These are phyloP conservation scores for Pilasporangium apinafurcum DNA, from an alignment of 352 stramenopile genomes.

Conservation along the genomic window DNA sequence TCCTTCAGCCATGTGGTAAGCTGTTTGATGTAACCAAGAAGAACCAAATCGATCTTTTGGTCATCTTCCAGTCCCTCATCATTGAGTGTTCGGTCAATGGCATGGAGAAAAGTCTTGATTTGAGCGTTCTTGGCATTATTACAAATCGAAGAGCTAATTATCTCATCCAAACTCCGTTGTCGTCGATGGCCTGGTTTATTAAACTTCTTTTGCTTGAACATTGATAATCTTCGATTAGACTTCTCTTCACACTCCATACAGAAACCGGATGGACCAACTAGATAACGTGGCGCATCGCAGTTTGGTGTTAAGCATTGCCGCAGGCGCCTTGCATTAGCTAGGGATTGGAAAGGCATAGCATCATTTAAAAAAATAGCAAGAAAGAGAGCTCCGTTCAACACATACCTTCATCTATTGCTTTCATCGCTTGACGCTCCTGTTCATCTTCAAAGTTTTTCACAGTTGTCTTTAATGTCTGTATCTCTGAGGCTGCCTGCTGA, in stretches of 20 bases:
- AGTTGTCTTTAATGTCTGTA: conserved; percentile 17
- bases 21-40: conserved; percentile 39
- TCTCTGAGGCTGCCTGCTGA: conserved; percentile 7
- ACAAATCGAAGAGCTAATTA: conserved; percentile 8
- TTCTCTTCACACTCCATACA: conserved; percentile 58
- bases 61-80: conserved; percentile 3
- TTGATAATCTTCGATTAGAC: neutral
- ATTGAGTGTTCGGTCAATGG: conserved; percentile 13
- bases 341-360: neutral
- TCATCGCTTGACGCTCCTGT: conserved; percentile 23
- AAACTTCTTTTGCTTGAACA: conserved; percentile 1
- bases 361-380: conserved; percentile 2
- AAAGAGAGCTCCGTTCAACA: neutral
- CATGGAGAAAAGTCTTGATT: conserved; percentile 29
- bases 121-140: conserved; percentile 37
- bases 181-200: conserved; percentile 15
- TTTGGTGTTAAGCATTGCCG: conserved; percentile 56
- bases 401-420: conserved; percentile 28
- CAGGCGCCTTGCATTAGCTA: conserved; percentile 40
- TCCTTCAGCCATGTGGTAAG: conserved; percentile 42
- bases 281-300: conserved; percentile 59
- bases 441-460: conserved; percentile 38
- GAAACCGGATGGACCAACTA: conserved; percentile 52
- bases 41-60: conserved; percentile 15
- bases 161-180: conserved; percentile 40